These are phyloP conservation scores for Linaria vulgaris DNA, from an alignment of 257 asterid species.

Conservation along the genomic window DNA sequence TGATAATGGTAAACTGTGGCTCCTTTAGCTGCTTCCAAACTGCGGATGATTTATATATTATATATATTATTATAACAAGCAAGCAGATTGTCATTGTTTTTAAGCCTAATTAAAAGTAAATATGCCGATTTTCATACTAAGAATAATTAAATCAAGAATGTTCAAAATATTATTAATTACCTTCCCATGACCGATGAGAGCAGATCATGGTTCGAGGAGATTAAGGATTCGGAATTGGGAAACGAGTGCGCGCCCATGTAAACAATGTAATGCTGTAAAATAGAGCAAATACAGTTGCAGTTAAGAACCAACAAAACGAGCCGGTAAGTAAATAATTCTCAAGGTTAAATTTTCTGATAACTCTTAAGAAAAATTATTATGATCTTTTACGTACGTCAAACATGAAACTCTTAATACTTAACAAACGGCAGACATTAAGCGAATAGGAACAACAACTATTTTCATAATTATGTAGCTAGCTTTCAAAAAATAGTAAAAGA, in stretches of 20 bases:
- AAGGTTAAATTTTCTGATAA: background rate
- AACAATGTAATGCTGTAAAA: conserved; percentile 21
- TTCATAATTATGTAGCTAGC: too few species aligned
- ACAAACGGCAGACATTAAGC: too few species aligned
- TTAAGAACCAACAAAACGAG: too few species aligned
- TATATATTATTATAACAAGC: background rate
- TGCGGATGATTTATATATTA: too few species aligned
- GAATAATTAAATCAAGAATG: background rate
- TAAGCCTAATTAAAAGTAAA: background rate
- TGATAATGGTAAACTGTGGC: conserved; percentile 23
- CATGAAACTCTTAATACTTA: background rate
- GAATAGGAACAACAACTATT: background rate
- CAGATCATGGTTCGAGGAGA: conserved; percentile 19
- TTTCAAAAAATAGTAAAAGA: too few species aligned
- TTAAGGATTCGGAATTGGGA: background rate
- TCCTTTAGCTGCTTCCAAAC: background rate
- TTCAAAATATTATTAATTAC: background rate
- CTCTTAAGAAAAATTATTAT: background rate
- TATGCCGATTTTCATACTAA: background rate
- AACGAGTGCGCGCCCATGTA: conserved; percentile 25
- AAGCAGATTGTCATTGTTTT: too few species aligned
- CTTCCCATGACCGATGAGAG: conserved; percentile 19
- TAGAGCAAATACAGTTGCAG: too few species aligned
- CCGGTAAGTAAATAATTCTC: background rate
- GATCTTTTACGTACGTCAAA: background rate